Evolutionary conservation across 129 eudicot species (phyloP).

Genomic region (Rutidosis leptorrhynchoides): DNA sequence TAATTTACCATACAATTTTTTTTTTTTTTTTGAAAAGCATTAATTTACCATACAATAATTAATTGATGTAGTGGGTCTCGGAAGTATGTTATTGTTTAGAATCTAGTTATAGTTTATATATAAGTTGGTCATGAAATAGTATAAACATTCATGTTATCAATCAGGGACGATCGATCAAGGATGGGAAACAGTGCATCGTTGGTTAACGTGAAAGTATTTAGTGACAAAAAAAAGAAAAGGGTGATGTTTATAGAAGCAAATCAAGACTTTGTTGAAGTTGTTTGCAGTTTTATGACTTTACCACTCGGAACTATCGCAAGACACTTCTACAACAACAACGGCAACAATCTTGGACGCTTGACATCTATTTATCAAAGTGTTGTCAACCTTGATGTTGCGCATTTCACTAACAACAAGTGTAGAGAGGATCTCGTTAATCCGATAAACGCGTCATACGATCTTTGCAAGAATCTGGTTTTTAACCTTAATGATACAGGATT

Average conservation of each 20-base stretch:
- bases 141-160: too few species aligned
- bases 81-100: too few species aligned
- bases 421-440: slow-evolving; percentile 23
- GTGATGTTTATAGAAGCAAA: slow-evolving; percentile 39
- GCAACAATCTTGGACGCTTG: slow-evolving; percentile 35
- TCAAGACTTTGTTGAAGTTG: slow-evolving; percentile 31
- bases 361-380: slow-evolving; percentile 29
- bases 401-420: slow-evolving; percentile 20
- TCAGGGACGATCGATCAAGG: neutral
- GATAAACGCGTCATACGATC: neutral
- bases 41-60: too few species aligned
- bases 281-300: slow-evolving; percentile 37
- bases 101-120: too few species aligned
- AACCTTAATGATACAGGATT: slow-evolving; percentile 24
- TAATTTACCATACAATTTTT: too few species aligned
- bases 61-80: too few species aligned
- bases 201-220: slow-evolving; percentile 21
- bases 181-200: slow-evolving; percentile 15
- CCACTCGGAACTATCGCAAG: slow-evolving; percentile 43
- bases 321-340: neutral
- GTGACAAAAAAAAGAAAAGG: slow-evolving; percentile 31
- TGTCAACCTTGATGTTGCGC: slow-evolving; percentile 16
- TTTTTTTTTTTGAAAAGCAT: too few species aligned
- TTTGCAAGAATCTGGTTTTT: slow-evolving; percentile 29
- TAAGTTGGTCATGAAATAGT: too few species aligned